These are phyloP conservation scores for Plasmodium fragile DNA, from an alignment of 169 alveolate genomes.

Conservation along the genomic window DNA sequence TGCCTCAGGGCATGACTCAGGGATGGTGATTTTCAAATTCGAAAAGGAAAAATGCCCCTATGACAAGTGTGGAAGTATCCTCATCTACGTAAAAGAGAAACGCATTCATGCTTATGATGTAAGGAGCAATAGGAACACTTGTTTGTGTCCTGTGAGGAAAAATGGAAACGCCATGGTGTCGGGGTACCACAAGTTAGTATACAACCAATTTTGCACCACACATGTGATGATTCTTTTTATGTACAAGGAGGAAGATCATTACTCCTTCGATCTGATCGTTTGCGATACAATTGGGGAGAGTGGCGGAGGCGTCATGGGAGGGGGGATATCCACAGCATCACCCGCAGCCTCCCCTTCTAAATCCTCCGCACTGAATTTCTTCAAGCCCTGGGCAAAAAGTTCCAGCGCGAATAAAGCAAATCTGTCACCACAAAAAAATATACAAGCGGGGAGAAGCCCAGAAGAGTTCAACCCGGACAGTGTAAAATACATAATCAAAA, in stretches of 20 bases:
- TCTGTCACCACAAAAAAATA: not conserved
- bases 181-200: conserved; percentile 47
- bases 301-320: not conserved
- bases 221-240: conserved; percentile 46
- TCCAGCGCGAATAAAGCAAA: not conserved
- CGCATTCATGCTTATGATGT: conserved; percentile 86
- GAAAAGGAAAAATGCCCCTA: conserved; percentile 90
- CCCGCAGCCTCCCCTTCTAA: not conserved
- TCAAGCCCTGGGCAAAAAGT: conserved; percentile 28
- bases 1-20: conserved; percentile 97
- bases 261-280: conserved; percentile 44
- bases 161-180: conserved; percentile 73
- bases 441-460: not conserved
- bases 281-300: not conserved
- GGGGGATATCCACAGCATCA: not conserved
- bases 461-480: conserved; percentile 10
- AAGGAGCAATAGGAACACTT: not conserved
- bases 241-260: conserved; percentile 63
- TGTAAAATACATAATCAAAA: conserved; percentile 37
- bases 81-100: conserved; percentile 87
- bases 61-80: conserved; percentile 77
- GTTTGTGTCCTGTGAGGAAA: conserved; percentile 43
- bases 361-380: conserved; percentile 6
- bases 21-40: conserved; percentile 91
- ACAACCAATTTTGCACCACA: conserved; percentile 43